phyloP scores from a whole-genome alignment of 148 eudicot species.

The Vaccinium corymbosum region DNA sequence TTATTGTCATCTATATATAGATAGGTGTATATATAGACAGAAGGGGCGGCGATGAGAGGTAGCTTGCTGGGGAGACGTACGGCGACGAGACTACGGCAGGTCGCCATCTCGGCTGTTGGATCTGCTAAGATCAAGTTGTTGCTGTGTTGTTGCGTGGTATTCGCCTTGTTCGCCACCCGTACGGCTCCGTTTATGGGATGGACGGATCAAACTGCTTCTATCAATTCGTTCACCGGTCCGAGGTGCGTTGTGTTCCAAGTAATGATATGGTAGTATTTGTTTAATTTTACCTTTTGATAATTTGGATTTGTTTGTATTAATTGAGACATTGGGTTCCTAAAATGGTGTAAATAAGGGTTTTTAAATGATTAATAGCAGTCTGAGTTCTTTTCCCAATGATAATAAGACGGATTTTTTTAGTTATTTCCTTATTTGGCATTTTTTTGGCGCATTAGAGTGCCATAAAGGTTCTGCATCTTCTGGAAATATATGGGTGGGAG shows the following conservation, averaged over 20 bases:
- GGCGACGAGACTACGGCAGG: constrained; percentile 37
- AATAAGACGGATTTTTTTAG: neutral
- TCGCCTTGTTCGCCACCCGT: constrained; percentile 33
- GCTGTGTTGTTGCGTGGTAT: constrained; percentile 38
- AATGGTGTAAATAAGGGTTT: neutral
- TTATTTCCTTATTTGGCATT: neutral
- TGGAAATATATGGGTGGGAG: neutral
- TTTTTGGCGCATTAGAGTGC: neutral
- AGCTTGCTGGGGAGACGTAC: constrained; percentile 52
- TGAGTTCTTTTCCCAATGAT: neutral
- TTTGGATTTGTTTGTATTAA: neutral
- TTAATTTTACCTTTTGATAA: neutral
- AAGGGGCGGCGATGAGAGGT: constrained; percentile 40
- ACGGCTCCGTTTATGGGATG: constrained; percentile 47
- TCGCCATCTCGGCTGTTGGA: constrained; percentile 43
- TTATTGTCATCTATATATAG: neutral
- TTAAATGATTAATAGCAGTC: neutral
- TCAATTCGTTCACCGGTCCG: constrained; percentile 21
- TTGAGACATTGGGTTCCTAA: neutral
- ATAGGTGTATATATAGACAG: neutral
- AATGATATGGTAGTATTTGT: neutral
- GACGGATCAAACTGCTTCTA: constrained; percentile 25
- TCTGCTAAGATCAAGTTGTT: constrained; percentile 55
- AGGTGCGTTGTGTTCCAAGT: constrained; percentile 25
- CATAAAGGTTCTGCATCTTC: neutral